These are phyloP conservation scores for Dendrobium huoshanense DNA, from an alignment of 106 monocot genomes.

Conservation along the genomic window DNA sequence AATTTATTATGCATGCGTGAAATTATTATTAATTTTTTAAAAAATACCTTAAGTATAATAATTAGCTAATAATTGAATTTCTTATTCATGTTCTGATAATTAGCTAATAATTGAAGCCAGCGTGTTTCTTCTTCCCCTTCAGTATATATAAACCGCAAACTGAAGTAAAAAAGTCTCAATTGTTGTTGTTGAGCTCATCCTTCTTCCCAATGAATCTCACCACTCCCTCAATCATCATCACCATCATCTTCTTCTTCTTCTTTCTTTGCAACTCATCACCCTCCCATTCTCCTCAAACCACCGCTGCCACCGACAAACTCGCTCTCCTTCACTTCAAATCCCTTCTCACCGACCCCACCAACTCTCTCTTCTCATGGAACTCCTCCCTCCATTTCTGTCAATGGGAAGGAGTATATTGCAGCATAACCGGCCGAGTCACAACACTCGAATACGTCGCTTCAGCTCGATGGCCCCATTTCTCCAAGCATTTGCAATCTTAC, in stretches of 20 bases:
- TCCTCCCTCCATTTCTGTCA: constrained; percentile 19
- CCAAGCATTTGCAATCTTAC: constrained; percentile 32
- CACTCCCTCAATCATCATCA: background rate
- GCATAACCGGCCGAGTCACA: constrained; percentile 9
- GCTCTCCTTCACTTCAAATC: constrained; percentile 41
- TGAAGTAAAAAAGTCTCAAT: background rate
- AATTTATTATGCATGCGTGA: too few species aligned
- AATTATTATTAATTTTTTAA: too few species aligned
- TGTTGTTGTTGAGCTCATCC: background rate
- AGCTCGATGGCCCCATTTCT: constrained; percentile 30
- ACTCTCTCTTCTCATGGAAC: constrained; percentile 26
- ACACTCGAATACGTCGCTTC: constrained; percentile 17
- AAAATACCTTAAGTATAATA: too few species aligned
- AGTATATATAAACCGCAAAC: too few species aligned
- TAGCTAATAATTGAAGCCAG: too few species aligned
- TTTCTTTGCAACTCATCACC: background rate
- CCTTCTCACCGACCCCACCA: constrained; percentile 3
- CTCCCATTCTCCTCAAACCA: background rate
- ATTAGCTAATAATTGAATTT: too few species aligned
- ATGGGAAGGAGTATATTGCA: constrained; percentile 41
- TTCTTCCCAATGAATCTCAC: background rate
- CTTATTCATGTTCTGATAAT: too few species aligned
- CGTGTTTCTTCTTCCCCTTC: too few species aligned
- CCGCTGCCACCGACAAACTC: background rate
- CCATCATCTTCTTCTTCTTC: background rate